Percentiles rank a stretch among this genome's conserved stretches.
These are phyloP conservation scores for Kwoniella heveanensis DNA, from an alignment of 768 basidiomycete species.

Conservation along the genomic window DNA sequence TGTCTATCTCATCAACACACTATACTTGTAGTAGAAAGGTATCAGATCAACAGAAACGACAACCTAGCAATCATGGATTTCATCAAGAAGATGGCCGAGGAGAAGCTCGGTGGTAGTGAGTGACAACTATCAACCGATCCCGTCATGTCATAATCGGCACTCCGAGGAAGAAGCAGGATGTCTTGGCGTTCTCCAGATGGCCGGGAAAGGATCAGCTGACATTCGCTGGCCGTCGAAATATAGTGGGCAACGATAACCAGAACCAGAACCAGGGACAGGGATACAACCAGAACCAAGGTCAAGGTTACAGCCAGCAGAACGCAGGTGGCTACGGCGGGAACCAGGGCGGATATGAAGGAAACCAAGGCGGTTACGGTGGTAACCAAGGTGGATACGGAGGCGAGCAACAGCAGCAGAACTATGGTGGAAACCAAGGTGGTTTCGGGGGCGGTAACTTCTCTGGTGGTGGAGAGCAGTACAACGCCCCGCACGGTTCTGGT, in stretches of 20 bases:
- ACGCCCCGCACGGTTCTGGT: conserved; percentile 39
- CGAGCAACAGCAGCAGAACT: conserved; percentile 11
- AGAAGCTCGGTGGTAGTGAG: conserved; percentile 63
- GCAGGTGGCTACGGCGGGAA: conserved; percentile 19
- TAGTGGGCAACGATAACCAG: conserved; percentile 36
- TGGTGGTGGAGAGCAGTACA: conserved; percentile 41
- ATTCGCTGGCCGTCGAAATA: no score
- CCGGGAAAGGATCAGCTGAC: no score
- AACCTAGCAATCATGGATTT: conserved; percentile 59
- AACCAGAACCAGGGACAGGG: conserved; percentile 20
- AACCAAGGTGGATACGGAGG: conserved; percentile 22
- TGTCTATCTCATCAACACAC: no score
- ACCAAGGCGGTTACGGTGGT: conserved; percentile 15
- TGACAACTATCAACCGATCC: no score
- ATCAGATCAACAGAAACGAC: not conserved
- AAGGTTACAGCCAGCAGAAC: conserved; percentile 23
- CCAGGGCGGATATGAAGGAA: conserved; percentile 6
- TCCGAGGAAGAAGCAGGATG: no score
- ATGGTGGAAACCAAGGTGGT: conserved; percentile 29
- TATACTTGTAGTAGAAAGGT: no score
- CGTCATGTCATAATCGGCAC: conserved; percentile 32
- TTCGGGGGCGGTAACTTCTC: conserved; percentile 30
- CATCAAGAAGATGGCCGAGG: conserved; percentile 71
- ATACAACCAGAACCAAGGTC: conserved; percentile 19
- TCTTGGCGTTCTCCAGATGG: no score